Base-by-base conservation (phyloP, 805 yeast species). In the Kodamaea restingae region DNA sequence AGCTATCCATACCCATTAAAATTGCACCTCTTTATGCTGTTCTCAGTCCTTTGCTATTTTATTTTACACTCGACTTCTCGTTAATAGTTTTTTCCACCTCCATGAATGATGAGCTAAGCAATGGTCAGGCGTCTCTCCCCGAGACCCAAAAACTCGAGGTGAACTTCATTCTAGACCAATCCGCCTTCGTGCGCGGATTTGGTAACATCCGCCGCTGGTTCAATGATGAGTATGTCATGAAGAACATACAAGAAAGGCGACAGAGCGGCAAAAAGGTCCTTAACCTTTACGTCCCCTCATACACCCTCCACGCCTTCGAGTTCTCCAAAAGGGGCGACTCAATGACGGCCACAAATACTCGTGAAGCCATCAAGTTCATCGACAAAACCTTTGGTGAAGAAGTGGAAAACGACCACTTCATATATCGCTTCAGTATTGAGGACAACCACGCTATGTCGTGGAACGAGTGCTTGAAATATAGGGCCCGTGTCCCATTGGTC, bases 191-290 rank as follows among this genome's bases (percentile, higher is more conserved):
- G 14, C 75, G 80, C 39, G 91, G 88, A 2, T 65, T 83, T 32
- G 86, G 85, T 0, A 78, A 78, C 49, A 68, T 83, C 51, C 78
- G 77, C 52, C 61, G 77, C 49, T 83, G 88, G 88, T 66, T 71
- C 42, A 61, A 68, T 35, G 51, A 65, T 46, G 54, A 66, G 35
- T 63, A 60, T 38, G 54, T 64, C 25, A 45, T 45, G 10, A 35
- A 63, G 11, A 60, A 58, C 49, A 7, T 37, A 43, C 21, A 48
- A 50, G 4, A 32, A 15, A 36, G 34, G 26, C 21, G 31, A 18
- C 6, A 26, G 21, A 28, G 5, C 18, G 43, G 3, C 40, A 49
- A n/a, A 61, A 52, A 12, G 30, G 37, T 10, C 2, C 55, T 71
- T 21, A 59, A 60, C 45, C 55, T 80, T 39, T 70, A 61, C 58